A percentile compares a stretch with the other conserved stretches of the same genome.
phyloP scores from a whole-genome alignment of 1,139 yeast genomes.

The Zygoascus sp. region DNA sequence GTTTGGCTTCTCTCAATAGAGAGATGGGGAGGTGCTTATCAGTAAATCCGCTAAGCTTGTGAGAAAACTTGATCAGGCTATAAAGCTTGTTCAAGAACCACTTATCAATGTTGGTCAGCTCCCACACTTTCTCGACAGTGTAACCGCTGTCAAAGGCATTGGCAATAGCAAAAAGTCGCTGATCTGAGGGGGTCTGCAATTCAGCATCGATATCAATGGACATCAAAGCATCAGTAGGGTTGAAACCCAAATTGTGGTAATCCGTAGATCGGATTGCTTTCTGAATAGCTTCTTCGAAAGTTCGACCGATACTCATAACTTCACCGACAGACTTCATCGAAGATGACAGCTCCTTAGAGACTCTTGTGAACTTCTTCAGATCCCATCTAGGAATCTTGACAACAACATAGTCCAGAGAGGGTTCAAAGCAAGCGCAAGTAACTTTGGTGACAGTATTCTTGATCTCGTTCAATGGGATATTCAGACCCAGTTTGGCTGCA shows the following conservation, averaged over 20 bases:
- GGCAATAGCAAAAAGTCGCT: constrained; percentile 94
- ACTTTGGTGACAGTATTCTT: constrained; percentile 91
- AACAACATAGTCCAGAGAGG: constrained; percentile 94
- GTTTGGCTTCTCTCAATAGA: constrained; percentile 82
- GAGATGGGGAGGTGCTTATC: constrained; percentile 52
- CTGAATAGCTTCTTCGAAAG: constrained; percentile 96
- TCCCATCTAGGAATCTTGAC: constrained; percentile 99
- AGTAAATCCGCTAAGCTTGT: constrained; percentile 56
- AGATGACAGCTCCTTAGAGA: constrained; percentile 80
- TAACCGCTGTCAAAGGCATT: constrained; percentile 84
- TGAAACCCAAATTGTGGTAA: constrained; percentile 91
- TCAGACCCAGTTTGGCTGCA: constrained; percentile 94
- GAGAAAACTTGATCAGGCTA: constrained; percentile 65
- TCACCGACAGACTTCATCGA: constrained; percentile 99
- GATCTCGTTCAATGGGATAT: constrained; percentile 87
- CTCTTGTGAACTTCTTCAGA: constrained; percentile 91
- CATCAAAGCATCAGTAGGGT: constrained; percentile 79
- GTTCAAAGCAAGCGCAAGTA: constrained; percentile 96
- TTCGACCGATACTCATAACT: constrained; percentile 97
- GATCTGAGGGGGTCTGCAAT: constrained; percentile 93
- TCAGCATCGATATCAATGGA: constrained; percentile 87
- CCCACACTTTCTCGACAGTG: constrained; percentile 88
- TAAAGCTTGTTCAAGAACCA: constrained; percentile 92
- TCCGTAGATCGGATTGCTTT: constrained; percentile 97
- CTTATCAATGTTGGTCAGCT: constrained; percentile 87